Evolutionary conservation across 2,329 filamentous ascomycete species (phyloP).

Genomic region (Penicillium capsulatum): DNA sequence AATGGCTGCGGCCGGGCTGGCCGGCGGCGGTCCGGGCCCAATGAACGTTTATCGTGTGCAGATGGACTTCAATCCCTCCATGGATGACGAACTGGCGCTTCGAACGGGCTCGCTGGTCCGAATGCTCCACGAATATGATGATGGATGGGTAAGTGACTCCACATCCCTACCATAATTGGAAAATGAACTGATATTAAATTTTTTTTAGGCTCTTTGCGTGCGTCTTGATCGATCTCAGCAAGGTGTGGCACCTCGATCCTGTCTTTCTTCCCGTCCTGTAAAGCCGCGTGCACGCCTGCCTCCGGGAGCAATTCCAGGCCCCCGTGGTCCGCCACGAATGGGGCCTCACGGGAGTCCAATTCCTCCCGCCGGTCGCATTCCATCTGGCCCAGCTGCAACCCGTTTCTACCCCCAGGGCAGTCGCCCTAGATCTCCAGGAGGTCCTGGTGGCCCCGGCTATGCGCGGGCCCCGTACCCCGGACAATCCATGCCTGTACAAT

Average conservation of each 20-base stretch:
- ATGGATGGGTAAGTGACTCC: constrained; percentile 79
- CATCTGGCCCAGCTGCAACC: constrained; percentile 29
- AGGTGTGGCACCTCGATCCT: constrained; percentile 90
- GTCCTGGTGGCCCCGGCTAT: constrained; percentile 33
- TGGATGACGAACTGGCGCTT: constrained; percentile 86
- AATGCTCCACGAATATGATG: constrained; percentile 92
- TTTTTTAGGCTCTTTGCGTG: constrained; percentile 73
- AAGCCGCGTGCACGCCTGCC: constrained; percentile 65
- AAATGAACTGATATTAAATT: constrained; percentile 20
- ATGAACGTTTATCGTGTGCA: constrained; percentile 85
- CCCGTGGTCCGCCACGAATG: constrained; percentile 33
- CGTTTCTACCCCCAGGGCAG: constrained; percentile 35
- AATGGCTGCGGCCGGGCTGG: constrained; percentile 9
- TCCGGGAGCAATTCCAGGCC: constrained; percentile 32
- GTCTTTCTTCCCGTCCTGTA: constrained; percentile 84
- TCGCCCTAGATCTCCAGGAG: constrained; percentile 45
- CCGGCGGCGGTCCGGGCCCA: constrained; percentile 41
- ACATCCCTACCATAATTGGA: neutral
- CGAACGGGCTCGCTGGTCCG: constrained; percentile 78
- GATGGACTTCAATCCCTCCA: constrained; percentile 86
- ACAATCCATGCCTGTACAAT: constrained; percentile 31
- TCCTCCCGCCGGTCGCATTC: constrained; percentile 14
- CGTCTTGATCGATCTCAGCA: constrained; percentile 85
- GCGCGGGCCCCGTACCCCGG: constrained; percentile 27
- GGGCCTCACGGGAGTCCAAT: constrained; percentile 31